Evolutionary conservation across 2,329 filamentous ascomycete species (phyloP).

Genomic region (Aspergillus sp.): DNA sequence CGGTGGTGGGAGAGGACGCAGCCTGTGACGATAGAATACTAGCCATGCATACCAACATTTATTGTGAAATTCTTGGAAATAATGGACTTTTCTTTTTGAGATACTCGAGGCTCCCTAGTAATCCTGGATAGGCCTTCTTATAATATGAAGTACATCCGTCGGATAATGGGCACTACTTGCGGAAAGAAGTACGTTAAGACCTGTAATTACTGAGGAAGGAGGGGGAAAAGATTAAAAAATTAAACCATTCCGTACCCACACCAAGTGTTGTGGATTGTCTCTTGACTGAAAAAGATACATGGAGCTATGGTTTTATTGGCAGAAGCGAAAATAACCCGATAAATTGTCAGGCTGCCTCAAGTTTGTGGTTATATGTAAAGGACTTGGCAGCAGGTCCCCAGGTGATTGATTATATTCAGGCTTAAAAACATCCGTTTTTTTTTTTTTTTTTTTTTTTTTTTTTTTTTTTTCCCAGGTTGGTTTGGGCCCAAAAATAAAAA

Average conservation of each 20-base stretch:
- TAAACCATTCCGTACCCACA: neutral
- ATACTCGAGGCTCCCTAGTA: neutral
- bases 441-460: neutral
- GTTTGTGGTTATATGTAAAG: too few species aligned
- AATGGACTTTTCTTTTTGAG: neutral
- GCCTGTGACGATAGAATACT: conserved; percentile 34
- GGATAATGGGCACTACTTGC: too few species aligned
- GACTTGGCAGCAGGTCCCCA: neutral
- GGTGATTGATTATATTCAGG: too few species aligned
- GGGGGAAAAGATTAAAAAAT: neutral
- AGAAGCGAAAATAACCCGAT: neutral
- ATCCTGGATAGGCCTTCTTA: neutral
- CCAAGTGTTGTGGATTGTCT: neutral
- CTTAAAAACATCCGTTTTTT: neutral
- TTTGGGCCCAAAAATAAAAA: too few species aligned
- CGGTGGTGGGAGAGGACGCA: conserved; percentile 40
- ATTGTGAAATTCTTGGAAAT: neutral
- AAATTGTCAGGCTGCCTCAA: neutral
- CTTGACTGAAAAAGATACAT: neutral
- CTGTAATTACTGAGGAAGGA: neutral
- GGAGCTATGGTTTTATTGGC: neutral
- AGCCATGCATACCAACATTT: conserved; percentile 13
- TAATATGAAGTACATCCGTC: neutral
- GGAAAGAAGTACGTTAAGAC: neutral
- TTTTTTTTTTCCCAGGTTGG: neutral